These are phyloP conservation scores for Backusella sp. DNA, from an alignment of 192 early-diverging fungal genomes.

Conservation along the genomic window DNA sequence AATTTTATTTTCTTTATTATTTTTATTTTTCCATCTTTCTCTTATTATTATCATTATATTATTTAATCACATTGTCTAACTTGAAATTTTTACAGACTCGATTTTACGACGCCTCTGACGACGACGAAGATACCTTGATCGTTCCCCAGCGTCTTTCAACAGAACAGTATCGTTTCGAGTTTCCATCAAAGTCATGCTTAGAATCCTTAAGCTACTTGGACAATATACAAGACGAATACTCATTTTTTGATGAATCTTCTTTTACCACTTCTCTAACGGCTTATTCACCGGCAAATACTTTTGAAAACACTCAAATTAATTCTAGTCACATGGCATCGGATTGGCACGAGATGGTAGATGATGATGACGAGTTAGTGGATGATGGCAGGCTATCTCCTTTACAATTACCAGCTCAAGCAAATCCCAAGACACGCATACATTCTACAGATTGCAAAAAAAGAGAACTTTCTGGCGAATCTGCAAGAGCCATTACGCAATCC, in stretches of 20 bases:
- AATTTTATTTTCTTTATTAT: neutral
- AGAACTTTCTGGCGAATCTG: conserved; percentile 17
- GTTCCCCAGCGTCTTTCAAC: neutral
- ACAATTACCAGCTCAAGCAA: conserved; percentile 28
- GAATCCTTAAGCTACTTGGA: conserved; percentile 13
- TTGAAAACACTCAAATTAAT: conserved; percentile 1
- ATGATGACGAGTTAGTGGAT: conserved; percentile 1
- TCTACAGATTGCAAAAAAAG: neutral
- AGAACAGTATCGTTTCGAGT: conserved; percentile 16
- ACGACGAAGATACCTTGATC: neutral
- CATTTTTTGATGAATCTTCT: conserved; percentile 25
- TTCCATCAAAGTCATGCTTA: conserved; percentile 11
- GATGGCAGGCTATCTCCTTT: conserved; percentile 25
- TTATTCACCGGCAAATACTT: neutral
- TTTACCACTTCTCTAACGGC: conserved; percentile 9
- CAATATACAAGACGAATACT: neutral
- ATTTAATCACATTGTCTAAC: conserved; percentile 4
- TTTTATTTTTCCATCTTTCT: neutral
- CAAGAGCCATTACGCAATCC: conserved; percentile 3
- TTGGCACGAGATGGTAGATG: conserved; percentile 14
- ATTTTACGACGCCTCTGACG: conserved; percentile 11
- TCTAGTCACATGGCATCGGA: neutral
- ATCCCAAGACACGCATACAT: neutral
- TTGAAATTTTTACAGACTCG: conserved; percentile 7
- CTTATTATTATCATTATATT: neutral